Evolutionary conservation across 805 yeast species (phyloP), one percentile per base, ranked within the genome.

Genomic region (Saccharomyces paradoxus): DNA sequence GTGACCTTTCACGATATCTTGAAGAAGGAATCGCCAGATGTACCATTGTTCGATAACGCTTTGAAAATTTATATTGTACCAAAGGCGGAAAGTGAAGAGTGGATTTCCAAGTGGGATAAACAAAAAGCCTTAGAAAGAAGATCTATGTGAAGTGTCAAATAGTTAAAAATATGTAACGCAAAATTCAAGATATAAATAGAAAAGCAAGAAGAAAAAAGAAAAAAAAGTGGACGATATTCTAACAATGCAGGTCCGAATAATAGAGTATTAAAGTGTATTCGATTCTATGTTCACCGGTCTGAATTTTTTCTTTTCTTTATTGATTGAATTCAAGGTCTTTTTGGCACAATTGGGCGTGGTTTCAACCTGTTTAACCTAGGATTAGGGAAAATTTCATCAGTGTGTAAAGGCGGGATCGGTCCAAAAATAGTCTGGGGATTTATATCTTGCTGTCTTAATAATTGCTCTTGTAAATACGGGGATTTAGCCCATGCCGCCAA

Each of bases 21-120:
- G 58, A 77, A 81, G 72, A 77, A 81, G 50, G 81, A 78, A 41
- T 71, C 71, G 8, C 87, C 95, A 14, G 76, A 75, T 26, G 82
- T 89, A 8, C 96, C 96, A 1, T 68, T 91, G 47, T 83, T 91
- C 57, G 96, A 91, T 63, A 77, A 80, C 56, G 76, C 86, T 44
- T 75, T 89, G 55, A 78, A 89, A 59, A 64, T 92, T 9, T 89
- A 84, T 61, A 80, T 89, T 28, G 91, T 91, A 22, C 96, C 97
- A 8, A 88, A 85, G 66, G 72, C 65, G 4, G 85, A 84, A 48
- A 75, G 86, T 2, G 73, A 77, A 22, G 74, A 65, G 5, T 91
- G 96, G 96, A 63, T 89, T 37, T 61, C 74, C 1, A 72, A 69
- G 4, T 87, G 95, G 94, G 78, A 77, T 57, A 86, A 83, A 65